Base-by-base conservation (phyloP, 2,329 filamentous ascomycete genomes). In the Sarocladium brachiariae region DNA sequence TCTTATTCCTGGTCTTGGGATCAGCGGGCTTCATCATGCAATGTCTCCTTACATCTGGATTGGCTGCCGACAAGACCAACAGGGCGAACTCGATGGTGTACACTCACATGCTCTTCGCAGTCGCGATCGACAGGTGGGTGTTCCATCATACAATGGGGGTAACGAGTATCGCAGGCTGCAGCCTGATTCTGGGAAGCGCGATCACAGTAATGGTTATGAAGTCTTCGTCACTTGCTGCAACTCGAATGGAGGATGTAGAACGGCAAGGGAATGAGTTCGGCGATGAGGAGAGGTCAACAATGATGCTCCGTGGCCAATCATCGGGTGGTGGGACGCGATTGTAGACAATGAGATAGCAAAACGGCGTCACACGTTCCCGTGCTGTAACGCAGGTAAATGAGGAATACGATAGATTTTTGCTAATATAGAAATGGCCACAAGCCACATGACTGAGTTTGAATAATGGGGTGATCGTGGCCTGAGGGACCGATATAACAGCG, bases 21-120 rank as follows among this genome's bases (percentile, higher is more conserved):
- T 61, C 81, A 0, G 84, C 84, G 56, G 91, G 91, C 1, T 92
- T 96, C 61, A 64, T 86, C 19, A 86, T 92, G 79, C 91, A 96
- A 76, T 89, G 89, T 57, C 74, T 95, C n/a, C 71, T 95, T 16
- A 93, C 90, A 1, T 78, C 81, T 1, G 89, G 89, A 0, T 69
- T 96, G 45, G 70, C 85, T 21, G 81, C 84, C 54, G 86, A 91
- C 60, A 85, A 84, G 54, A 76, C 75, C 18, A 80, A 80, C 56
- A 66, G 74, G 38, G 77, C 78, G 7, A 79, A 76, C 14, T 70
- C 73, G 50, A 80, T 82, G 77, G 66, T 79, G 4, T 80, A 80
- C 53, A 78, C 77, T 6, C 73, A 79, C 41, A 78, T 80, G 70
- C 60, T 80, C 33, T 80, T 80, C 56, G 77, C 77, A 1, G 73